Base-by-base conservation (phyloP, 2,329 filamentous ascomycete genomes). In the Fusarium sp. region DNA sequence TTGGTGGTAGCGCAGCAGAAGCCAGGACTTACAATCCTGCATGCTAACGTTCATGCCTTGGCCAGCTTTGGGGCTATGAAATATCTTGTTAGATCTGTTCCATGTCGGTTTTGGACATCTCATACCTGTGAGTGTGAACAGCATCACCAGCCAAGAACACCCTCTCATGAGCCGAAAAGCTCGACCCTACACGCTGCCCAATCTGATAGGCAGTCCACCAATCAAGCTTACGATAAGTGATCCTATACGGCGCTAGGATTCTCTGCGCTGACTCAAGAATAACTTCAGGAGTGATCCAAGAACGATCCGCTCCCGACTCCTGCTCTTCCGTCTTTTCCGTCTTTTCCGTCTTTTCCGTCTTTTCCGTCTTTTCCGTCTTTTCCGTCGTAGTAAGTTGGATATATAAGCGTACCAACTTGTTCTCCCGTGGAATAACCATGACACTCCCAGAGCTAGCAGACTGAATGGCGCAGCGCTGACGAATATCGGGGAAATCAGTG, bases 31-130 rank as follows among this genome's bases (percentile, higher is more conserved):
- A 56, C 53, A 57, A 74, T 92, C 90, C 70, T 91, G 89, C 86
- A 92, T 90, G 30, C 83, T 86, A 3, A 91, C 86, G 68, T 92
- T 92, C 89, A 92, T 92, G 14, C 90, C 90, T 72, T 91, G 89
- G 3, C 89, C 89, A 1, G 87, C 89, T 72, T 91, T 91, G 20
- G 88, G 89, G 5, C 54, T 56, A 15, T 15, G 32, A 30, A 10
- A 37, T 39, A 19, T 33, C 13, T 51, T 17, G 40, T 19, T 11
- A 4, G 1, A 3, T 13, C 22, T 17, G 11, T 3, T 3, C 3
- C 24, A 26, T 26, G 9, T 26, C 7, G 24, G 24, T 26, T 26
- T 26, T 26, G 24, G 7, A 26, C 24, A 3, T 13, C 5, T 14
- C 45, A 4, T n/a, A 51, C 55, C 65, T 71, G 65, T 85, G 83